A percentile compares a stretch with the other conserved stretches of the same genome.
These are phyloP conservation scores for Pseudogymnoascus sp. DNA, from an alignment of 2,329 filamentous ascomycete species.

Conservation along the genomic window DNA sequence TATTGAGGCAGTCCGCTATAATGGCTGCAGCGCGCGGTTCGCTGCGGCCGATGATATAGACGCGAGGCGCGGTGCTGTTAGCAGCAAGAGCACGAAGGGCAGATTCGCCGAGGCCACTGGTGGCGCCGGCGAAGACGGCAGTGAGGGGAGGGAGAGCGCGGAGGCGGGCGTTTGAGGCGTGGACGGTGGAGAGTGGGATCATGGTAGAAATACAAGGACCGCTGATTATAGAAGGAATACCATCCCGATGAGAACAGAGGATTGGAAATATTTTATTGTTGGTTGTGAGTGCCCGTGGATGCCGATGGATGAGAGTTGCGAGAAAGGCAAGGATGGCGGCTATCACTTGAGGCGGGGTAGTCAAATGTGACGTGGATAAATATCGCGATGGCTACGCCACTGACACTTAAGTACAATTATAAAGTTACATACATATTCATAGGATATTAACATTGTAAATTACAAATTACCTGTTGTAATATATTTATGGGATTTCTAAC, in stretches of 20 bases:
- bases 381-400: background rate
- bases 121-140: too few species aligned
- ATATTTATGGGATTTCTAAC: background rate
- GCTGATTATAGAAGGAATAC: background rate
- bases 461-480: background rate
- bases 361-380: background rate
- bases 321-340: background rate
- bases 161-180: constrained; percentile 11
- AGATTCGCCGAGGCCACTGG: too few species aligned
- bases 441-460: background rate
- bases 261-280: background rate
- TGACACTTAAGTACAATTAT: background rate
- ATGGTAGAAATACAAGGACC: background rate
- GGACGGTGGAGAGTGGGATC: constrained; percentile 10
- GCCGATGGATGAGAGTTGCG: background rate
- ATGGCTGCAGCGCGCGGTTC: too few species aligned
- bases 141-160: background rate
- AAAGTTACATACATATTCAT: background rate
- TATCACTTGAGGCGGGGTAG: background rate
- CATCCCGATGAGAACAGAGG: background rate
- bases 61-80: too few species aligned
- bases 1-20: too few species aligned
- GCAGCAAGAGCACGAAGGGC: too few species aligned
- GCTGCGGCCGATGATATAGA: too few species aligned
- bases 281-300: background rate